A percentile compares a stretch with the other conserved stretches of the same genome.
Conservation (phyloP, 129 eudicot genomes). For the Helianthus tuberosus region DNA sequence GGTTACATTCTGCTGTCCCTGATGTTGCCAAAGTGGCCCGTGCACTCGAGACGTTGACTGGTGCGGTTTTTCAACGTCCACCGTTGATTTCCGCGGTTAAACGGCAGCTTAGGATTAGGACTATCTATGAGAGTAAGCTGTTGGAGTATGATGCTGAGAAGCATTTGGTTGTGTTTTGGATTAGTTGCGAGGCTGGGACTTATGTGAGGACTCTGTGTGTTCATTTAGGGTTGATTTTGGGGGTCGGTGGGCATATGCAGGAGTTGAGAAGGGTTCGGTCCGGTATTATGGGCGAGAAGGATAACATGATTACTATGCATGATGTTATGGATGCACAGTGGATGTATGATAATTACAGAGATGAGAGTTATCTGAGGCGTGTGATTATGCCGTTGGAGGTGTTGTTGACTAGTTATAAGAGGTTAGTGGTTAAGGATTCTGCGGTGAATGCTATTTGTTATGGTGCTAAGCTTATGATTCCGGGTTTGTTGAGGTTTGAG, state of each 20-base stretch:
- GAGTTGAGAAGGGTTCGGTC: slow-evolving; percentile 89
- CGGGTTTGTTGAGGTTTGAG: slow-evolving; percentile 85
- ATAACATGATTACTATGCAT: slow-evolving; percentile 91
- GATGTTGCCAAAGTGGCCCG: slow-evolving; percentile 80
- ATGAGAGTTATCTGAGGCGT: slow-evolving; percentile 75
- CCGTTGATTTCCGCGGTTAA: slow-evolving; percentile 91
- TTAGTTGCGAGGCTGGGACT: slow-evolving; percentile 88
- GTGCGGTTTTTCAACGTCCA: slow-evolving; percentile 87
- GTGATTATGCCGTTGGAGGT: slow-evolving; percentile 88
- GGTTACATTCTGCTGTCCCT: slow-evolving; percentile 73
- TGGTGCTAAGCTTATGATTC: slow-evolving; percentile 94
- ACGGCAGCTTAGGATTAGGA: slow-evolving; percentile 85
- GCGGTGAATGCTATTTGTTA: slow-evolving; percentile 93
- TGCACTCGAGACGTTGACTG: slow-evolving; percentile 78
- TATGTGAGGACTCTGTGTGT: slow-evolving; percentile 93
- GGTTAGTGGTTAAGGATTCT: slow-evolving; percentile 86
- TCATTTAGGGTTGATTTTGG: slow-evolving; percentile 82
- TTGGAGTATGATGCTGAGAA: slow-evolving; percentile 73
- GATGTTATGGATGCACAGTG: slow-evolving; percentile 96
- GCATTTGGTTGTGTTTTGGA: slow-evolving; percentile 95
- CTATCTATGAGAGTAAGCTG: slow-evolving; percentile 82
- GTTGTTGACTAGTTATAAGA: slow-evolving; percentile 77
- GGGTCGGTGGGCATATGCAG: slow-evolving; percentile 96
- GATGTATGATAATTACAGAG: slow-evolving; percentile 75
- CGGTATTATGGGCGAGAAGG: slow-evolving; percentile 89